Evolutionary conservation across 2,329 filamentous ascomycete genomes (phyloP), one percentile per base, ranked within the genome.

Genomic region (Gaeumannomyces sp.): DNA sequence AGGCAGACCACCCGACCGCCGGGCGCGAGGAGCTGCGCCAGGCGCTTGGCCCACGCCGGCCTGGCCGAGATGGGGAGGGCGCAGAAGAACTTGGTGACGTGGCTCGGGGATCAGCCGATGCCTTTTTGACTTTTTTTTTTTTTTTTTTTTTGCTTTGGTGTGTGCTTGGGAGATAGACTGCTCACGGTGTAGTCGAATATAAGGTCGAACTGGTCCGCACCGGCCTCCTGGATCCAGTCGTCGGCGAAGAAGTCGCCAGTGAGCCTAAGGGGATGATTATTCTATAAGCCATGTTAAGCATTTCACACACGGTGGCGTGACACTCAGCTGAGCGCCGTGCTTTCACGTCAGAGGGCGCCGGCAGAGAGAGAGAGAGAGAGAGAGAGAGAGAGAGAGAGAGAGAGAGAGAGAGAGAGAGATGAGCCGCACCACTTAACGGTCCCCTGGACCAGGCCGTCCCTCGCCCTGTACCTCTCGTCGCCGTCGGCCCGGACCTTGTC

Each of bases 231-330:
- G 50, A 83, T 71, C 81, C 87, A 89, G 1, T 78, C 81, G 64
- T 87, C 79, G 7, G 78, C 76, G 73, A 92, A 92, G 74, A 91
- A 92, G 70, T 93, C 88, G 1, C 84, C 88, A 2, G 75, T 71
- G 6, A 90, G 67, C 78, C 61, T 28, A 25, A 50, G 28, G 50
- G 31, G 6, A 16, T 8, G 31, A 4, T 31, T 31, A 14, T 38
- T n/a, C 6, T 3, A 50, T 25, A n/a, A 16, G n/a, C 31, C 38
- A 8, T 29, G 60, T n/a, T 62, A n/a, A 53, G 45, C 45, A 53
- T 22, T 53, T 19, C 5, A 22, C 7, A 10, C 45, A n/a, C 22
- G 8, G 11, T 53, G 22, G 35, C 35, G 14, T 4, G 31, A 16
- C 14, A 38, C 35, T 10, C 35, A 2, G 1, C 13, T 16, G 35